Conservation (phyloP, 495 filamentous ascomycete genomes). For the Lasiosphaeria hispida region DNA sequence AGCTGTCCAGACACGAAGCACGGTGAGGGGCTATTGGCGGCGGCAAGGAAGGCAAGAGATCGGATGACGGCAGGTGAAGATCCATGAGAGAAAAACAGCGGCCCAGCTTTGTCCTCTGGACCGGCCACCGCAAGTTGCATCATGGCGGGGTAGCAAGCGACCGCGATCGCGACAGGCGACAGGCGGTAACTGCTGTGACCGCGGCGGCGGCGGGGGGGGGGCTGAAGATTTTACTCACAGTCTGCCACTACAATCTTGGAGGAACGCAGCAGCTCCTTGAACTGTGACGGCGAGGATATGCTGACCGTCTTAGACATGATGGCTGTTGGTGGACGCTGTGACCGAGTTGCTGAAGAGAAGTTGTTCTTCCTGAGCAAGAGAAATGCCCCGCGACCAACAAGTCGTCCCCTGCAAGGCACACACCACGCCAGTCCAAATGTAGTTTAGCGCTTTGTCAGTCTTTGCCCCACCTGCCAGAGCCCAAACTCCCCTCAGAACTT, state of each 20-base stretch:
- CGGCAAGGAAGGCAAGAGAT: not conserved
- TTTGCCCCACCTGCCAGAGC: not conserved
- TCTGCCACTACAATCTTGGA: slow-evolving; percentile 77
- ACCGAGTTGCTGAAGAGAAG: not conserved
- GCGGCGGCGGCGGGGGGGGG: not conserved
- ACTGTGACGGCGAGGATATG: slow-evolving; percentile 69
- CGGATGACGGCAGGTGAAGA: too few relatives aligned
- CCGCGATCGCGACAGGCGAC: not conserved
- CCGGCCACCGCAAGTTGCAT: not conserved
- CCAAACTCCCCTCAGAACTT: too few relatives aligned
- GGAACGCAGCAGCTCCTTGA: slow-evolving; percentile 62
- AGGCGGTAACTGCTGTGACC: not conserved
- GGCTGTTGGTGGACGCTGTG: not conserved
- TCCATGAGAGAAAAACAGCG: too few relatives aligned
- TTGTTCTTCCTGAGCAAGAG: not conserved
- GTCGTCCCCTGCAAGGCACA: slow-evolving; percentile 12
- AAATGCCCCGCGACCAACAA: slow-evolving; percentile 7
- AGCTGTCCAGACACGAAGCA: slow-evolving; percentile 6
- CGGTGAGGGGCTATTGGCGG: not conserved
- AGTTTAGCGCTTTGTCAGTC: not conserved
- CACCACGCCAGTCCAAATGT: not conserved
- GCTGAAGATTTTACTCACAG: slow-evolving; percentile 58
- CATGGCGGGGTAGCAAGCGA: slow-evolving; percentile 9
- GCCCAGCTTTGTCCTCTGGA: too few relatives aligned
- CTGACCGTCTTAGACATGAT: slow-evolving; percentile 64